Evolutionary conservation across 2,329 filamentous ascomycete species (phyloP), one percentile per base, ranked within the genome.

Genomic region (Hypoxylon sp.): DNA sequence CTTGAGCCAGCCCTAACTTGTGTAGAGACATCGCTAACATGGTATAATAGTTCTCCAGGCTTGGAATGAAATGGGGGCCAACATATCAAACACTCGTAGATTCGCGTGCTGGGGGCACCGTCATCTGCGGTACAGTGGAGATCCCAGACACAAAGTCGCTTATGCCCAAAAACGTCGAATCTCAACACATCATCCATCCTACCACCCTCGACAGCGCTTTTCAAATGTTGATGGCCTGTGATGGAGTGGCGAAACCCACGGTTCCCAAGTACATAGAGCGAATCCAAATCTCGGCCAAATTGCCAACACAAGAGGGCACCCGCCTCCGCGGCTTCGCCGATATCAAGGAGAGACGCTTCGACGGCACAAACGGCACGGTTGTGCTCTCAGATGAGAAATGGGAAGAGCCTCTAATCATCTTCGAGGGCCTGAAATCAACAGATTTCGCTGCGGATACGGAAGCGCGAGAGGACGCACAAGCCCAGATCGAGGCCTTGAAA

Each of bases 361-460:
- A 76, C 50, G 74, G 74, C 19, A 76, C 73, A 13, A 76, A 75
- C 37, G 74, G 74, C 58, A 75, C 74, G 9, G 73, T 76, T 26
- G 74, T 76, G 6, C 71, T 76, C 52, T 76, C 74, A 5, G 73
- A 75, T 35, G 73, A 75, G 29, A 75, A 74, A 24, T 76, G 74
- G 74, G 73, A 67, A 11, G 74, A 76, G 68, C 74, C 74, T 19
- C 66, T 76, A 31, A 72, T 76, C 35, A 73, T 76, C 51, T 75
- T 76, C 19, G 74, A 76, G 63, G 74, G 74, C 37, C 58, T 76
- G 39, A 76, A 76, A 59, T 75, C 73, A 11, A 75, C 73, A 26
- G 74, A 76, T 53, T 73, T 73, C 55, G 71, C 71, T 48, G 62
- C 70, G 3, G 70, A 70, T 19, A 50, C 66, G 29, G 73, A 70